Base-by-base conservation (phyloP, 2,329 filamentous ascomycete species). In the Phyllosticta citriasiana region DNA sequence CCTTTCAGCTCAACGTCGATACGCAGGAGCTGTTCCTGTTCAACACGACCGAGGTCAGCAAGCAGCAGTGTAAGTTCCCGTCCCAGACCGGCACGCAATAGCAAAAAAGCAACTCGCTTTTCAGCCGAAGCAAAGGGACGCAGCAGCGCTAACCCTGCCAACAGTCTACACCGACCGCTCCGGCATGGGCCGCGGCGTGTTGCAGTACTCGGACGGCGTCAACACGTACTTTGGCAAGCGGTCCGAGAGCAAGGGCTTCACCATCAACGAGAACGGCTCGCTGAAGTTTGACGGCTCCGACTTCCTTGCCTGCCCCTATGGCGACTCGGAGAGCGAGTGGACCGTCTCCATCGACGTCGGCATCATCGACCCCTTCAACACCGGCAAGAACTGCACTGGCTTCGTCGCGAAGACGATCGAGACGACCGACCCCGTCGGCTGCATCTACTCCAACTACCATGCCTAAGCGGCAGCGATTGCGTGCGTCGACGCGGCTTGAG, bases 81-180 rank as follows among this genome's bases (percentile, higher is more conserved):
- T 5, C 12, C 2, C 14, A 10, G 27, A 56, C 26, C 16, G 6
- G 3, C 25, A 35, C 19, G 19, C 19, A 22, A 22, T 2, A 22
- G 19, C 19, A 22, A 22, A 22, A 27, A 14, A 55, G 14, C 53
- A 26, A 22, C 24, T 10, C 16, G 25, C 16, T 8, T 16, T 33
- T 33, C 19, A 55, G 22, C 53, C 33, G 26, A 55, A 14, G 3
- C 33, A 9, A 14, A 40, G 33, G 33, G 19, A 22, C 19, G 19
- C 19, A 22, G 27, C 40, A 47, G 40, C 16, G 40, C 40, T 47
- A 47, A 47, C 40, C 40, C 27, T 35, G 22, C 54, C 54, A 19
- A n/a, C 54, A 56, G 54, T 56, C 54, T 56, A 22, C 54, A 40
- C 27, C 27, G 54, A 56, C 54, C 54, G 54, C 26, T 56, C 54